Evolutionary conservation across 2,329 filamentous ascomycete genomes (phyloP).

Genomic region (Penicillium sp.): DNA sequence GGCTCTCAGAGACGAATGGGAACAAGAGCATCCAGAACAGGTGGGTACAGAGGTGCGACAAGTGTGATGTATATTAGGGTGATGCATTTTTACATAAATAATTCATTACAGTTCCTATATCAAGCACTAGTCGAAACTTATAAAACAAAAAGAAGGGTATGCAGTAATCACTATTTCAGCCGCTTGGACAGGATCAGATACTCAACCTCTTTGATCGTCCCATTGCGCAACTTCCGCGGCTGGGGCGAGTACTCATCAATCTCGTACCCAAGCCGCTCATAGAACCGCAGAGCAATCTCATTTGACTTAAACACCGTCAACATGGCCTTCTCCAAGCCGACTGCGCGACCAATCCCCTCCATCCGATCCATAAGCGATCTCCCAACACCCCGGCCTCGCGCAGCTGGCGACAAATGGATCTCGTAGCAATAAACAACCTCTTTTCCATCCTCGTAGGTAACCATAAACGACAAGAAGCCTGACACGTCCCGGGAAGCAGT

Average conservation of each 20-base stretch:
- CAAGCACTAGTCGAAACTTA: no score
- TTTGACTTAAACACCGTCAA: constrained; percentile 60
- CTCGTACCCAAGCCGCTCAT: constrained; percentile 51
- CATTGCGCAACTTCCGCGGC: constrained; percentile 50
- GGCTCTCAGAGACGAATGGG: constrained; percentile 87
- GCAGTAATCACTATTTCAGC: constrained; percentile 21
- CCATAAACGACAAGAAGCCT: constrained; percentile 56
- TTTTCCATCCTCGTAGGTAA: constrained; percentile 55
- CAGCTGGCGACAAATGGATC: constrained; percentile 51
- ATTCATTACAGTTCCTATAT: background rate
- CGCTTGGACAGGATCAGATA: constrained; percentile 56
- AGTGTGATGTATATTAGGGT: constrained; percentile 56
- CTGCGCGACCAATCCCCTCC: constrained; percentile 48
- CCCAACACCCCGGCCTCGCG: constrained; percentile 54
- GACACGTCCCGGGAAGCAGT: constrained; percentile 17
- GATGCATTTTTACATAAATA: background rate
- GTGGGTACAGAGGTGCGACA: constrained; percentile 82
- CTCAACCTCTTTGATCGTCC: constrained; percentile 50
- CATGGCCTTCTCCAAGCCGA: constrained; percentile 57
- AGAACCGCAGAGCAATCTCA: constrained; percentile 48
- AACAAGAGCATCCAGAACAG: constrained; percentile 86
- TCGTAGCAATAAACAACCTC: constrained; percentile 66
- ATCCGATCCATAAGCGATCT: constrained; percentile 50
- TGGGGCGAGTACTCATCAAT: constrained; percentile 55
- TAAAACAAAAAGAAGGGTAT: no score